Evolutionary conservation across 2,329 filamentous ascomycete species (phyloP), one percentile per base, ranked within the genome.

Genomic region (Chaetomiaceae sp.): DNA sequence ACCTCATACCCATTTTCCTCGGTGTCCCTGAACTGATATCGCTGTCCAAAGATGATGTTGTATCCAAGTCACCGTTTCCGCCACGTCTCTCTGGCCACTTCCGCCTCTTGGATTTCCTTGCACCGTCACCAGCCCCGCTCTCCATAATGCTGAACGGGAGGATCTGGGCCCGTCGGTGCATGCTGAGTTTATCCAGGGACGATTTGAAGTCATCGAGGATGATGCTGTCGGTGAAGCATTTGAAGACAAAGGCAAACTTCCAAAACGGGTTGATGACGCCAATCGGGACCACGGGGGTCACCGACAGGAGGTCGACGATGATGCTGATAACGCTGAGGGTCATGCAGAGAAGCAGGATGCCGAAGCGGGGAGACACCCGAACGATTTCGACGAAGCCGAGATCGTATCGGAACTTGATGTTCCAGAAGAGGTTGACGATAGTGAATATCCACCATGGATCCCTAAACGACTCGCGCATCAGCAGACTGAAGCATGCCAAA

Each of bases 391-490:
- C 57, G 26, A 78, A 62, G 2, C 70, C 70, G 51, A 84, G 75
- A 38, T 78, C 74, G 61, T 84, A 84, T 35, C 77, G 72, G 22
- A 68, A 71, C 48, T 78, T 79, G 59, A 84, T 82, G 37, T 79
- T 79, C 67, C 73, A 82, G 59, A 83, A 76, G 3, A 85, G 66
- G 18, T 70, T 76, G 49, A 72, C 55, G 2, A 73, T 75, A 0
- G 79, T 81, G 53, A 81, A 79, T 15, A 84, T 73, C 81, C 81
- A 84, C 81, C 81, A 84, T 0, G 81, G 81, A 52, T 84, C 81
- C 9, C 73, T 74, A 26, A 9, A 33, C 41, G 22, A 9, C 33
- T 41, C 20, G 34, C 18, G 17, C 18, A 14, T 52, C 41, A 46
- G 50, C 38, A 24, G 40, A 47, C 18, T 42, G 27, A 20, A 47